These are phyloP conservation scores for Setomelanomma holmii DNA, from an alignment of 2,329 filamentous ascomycete species.

Conservation along the genomic window DNA sequence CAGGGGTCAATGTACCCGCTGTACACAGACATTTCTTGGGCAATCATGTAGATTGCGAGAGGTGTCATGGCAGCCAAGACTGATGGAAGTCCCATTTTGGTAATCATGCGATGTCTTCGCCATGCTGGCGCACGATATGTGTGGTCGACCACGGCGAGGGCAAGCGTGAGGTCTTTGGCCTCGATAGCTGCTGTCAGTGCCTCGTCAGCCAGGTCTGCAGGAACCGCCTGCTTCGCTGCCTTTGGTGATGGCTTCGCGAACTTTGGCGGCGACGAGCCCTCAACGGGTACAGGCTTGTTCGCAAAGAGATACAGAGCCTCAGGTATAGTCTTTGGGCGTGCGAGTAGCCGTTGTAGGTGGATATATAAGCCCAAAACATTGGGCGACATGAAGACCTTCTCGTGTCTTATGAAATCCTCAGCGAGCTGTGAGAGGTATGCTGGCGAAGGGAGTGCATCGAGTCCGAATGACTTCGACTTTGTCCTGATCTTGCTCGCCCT, in stretches of 20 bases:
- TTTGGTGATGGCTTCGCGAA: constrained; percentile 66
- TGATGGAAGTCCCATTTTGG: constrained; percentile 67
- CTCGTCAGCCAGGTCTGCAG: constrained; percentile 70
- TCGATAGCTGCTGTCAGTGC: constrained; percentile 83
- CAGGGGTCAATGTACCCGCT: constrained; percentile 79
- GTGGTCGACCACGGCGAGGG: constrained; percentile 76
- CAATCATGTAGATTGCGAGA: constrained; percentile 72
- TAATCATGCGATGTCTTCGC: constrained; percentile 70
- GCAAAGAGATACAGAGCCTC: constrained; percentile 83
- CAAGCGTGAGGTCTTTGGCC: constrained; percentile 77
- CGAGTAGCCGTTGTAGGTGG: constrained; percentile 74
- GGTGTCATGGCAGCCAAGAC: constrained; percentile 66
- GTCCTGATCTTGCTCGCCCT: constrained; percentile 8
- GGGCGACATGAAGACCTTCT: constrained; percentile 80
- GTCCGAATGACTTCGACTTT: constrained; percentile 16
- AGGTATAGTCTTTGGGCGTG: constrained; percentile 77
- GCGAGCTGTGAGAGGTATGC: constrained; percentile 61
- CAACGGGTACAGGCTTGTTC: constrained; percentile 75
- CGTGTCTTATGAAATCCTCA: constrained; percentile 75
- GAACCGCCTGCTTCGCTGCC: constrained; percentile 73
- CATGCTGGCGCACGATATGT: constrained; percentile 73
- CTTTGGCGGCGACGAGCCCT: constrained; percentile 59
- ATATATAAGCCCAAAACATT: constrained; percentile 77
- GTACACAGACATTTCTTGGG: constrained; percentile 69
- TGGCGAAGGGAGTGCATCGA: constrained; percentile 37